phyloP scores from a whole-genome alignment of 768 basidiomycete species.

The Zangia roseola region DNA sequence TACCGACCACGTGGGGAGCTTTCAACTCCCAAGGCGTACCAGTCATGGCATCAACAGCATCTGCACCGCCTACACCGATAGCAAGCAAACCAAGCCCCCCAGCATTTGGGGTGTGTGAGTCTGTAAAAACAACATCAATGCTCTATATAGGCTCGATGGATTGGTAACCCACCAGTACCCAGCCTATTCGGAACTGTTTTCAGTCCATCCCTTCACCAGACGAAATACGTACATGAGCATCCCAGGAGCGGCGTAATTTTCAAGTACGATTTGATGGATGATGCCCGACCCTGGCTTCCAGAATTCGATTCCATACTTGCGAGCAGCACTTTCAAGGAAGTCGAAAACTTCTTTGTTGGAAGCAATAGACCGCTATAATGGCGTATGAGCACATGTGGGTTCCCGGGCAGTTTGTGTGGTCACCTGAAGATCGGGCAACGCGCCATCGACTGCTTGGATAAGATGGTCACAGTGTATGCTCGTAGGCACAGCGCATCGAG shows the following conservation, averaged over 20 bases:
- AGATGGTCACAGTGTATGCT: constrained; percentile 99
- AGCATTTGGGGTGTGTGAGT: constrained; percentile 98
- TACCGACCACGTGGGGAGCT: constrained; percentile 81
- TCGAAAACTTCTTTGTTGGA: constrained; percentile 97
- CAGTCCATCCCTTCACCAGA: not conserved
- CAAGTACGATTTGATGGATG: constrained; percentile 97
- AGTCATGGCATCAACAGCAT: constrained; percentile 97
- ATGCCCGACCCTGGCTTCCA: constrained; percentile 91
- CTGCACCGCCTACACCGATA: constrained; percentile 98
- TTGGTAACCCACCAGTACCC: constrained; percentile 62
- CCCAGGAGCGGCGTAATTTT: constrained; percentile 95
- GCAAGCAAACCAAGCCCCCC: constrained; percentile 95
- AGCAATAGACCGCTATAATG: constrained; percentile 68
- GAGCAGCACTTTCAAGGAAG: constrained; percentile 89
- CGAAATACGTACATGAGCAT: constrained; percentile 71
- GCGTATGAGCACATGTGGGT: constrained; percentile 1
- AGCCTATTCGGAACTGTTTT: constrained; percentile 48
- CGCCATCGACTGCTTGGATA: constrained; percentile 91
- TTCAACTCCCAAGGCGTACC: constrained; percentile 98
- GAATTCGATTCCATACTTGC: constrained; percentile 95
- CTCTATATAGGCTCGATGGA: not conserved
- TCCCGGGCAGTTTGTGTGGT: not conserved
- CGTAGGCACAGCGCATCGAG: constrained; percentile 78
- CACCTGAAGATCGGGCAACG: constrained; percentile 82
- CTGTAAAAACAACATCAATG: constrained; percentile 37